A percentile compares a stretch with the other conserved stretches of the same genome.
Conservation (phyloP, 1,284 basidiomycete genomes). For the Rhizoctonia solani region DNA sequence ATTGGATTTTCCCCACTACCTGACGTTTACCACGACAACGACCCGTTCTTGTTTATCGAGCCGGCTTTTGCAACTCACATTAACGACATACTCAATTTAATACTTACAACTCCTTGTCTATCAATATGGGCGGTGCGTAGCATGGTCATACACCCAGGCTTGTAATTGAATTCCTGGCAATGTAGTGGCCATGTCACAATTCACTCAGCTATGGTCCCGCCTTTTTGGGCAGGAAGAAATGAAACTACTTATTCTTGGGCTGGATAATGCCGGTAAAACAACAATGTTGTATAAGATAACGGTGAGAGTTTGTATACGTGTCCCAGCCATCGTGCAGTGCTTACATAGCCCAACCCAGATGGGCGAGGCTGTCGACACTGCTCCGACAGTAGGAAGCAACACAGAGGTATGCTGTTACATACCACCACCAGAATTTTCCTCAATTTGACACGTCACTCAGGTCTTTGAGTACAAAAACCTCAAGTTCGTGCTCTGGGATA, state of each 20-base stretch:
- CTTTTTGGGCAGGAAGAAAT: conserved; percentile 35
- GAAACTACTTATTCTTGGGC: conserved; percentile 36
- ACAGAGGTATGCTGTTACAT: conserved; percentile 38
- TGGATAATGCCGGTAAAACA: conserved; percentile 37
- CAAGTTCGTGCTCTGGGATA: conserved; percentile 47
- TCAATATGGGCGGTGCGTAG: conserved; percentile 25
- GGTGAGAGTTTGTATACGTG: neutral
- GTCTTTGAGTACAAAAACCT: conserved; percentile 46
- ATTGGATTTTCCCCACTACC: neutral
- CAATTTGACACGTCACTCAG: conserved; percentile 6
- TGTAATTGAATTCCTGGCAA: neutral
- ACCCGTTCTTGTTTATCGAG: neutral
- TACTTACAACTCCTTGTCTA: neutral
- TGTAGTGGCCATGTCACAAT: conserved; percentile 22
- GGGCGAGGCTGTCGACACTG: conserved; percentile 46
- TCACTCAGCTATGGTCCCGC: conserved; percentile 34
- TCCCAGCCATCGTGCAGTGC: neutral
- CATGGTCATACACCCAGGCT: neutral
- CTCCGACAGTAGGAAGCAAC: conserved; percentile 47
- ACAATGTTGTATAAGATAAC: conserved; percentile 37
- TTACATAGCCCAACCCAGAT: conserved; percentile 35
- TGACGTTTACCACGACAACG: conserved; percentile 3
- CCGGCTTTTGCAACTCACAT: neutral
- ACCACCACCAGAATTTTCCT: neutral
- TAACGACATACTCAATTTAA: neutral